These are phyloP conservation scores for Tetrapisispora pingtungensis DNA, from an alignment of 805 yeast species.

Conservation along the genomic window DNA sequence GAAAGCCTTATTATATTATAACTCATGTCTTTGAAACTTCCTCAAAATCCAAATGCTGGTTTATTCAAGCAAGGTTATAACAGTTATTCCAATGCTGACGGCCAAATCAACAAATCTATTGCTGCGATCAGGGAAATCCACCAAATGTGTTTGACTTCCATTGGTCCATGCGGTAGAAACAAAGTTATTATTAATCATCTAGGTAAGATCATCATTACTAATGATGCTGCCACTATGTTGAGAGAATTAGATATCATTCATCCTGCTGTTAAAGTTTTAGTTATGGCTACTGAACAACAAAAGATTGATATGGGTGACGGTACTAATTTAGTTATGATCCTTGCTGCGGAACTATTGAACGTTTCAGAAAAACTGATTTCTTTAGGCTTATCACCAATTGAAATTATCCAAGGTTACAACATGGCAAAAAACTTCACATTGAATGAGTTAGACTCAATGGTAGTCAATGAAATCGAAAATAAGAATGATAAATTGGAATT, in stretches of 20 bases:
- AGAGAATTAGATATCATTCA: conserved; percentile 89
- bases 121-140: conserved; percentile 92
- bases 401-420: conserved; percentile 85
- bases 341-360: conserved; percentile 86
- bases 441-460: conserved; percentile 55
- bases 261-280: conserved; percentile 92
- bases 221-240: conserved; percentile 97
- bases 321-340: conserved; percentile 79
- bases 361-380: conserved; percentile 78
- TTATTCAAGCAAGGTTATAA: conserved; percentile 93
- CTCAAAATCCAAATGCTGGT: conserved; percentile 87
- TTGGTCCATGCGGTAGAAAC: conserved; percentile 97
- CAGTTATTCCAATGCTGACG: conserved; percentile 79
- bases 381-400: conserved; percentile 83
- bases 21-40: conserved; percentile 77
- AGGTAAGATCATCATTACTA: conserved; percentile 80
- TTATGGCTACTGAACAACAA: conserved; percentile 96
- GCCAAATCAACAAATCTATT: conserved; percentile 86
- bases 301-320: conserved; percentile 96
- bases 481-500: conserved; percentile 46
- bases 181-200: conserved; percentile 87
- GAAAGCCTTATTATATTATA: no score
- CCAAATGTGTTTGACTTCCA: conserved; percentile 81
- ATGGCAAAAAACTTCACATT: conserved; percentile 72
- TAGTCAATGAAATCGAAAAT: conserved; percentile 42